A percentile compares a stretch with the other conserved stretches of the same genome.
These are phyloP conservation scores for Lachnellula hyalina DNA, from an alignment of 2,329 filamentous ascomycete species.

Conservation along the genomic window DNA sequence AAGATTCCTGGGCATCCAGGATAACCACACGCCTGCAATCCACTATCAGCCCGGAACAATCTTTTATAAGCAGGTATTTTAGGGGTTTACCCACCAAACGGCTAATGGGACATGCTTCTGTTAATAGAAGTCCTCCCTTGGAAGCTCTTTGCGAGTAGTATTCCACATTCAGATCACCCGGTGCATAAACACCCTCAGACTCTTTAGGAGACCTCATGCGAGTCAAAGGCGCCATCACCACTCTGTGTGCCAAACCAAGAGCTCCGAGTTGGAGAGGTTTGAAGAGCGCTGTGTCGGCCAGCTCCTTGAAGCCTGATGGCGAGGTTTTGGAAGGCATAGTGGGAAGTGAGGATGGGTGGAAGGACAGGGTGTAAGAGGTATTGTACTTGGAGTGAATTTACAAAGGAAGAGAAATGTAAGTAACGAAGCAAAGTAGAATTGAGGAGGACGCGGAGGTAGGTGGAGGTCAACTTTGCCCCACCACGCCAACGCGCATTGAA, in stretches of 20 bases:
- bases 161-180: conserved; percentile 38
- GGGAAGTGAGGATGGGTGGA: not conserved
- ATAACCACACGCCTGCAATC: conserved; percentile 36
- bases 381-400: not conserved
- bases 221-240: conserved; percentile 41
- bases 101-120: conserved; percentile 47
- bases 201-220: conserved; percentile 17
- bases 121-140: conserved; percentile 52
- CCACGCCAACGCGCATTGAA: no score
- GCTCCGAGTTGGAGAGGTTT: conserved; percentile 33
- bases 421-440: no score
- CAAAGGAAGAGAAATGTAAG: not conserved
- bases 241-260: conserved; percentile 41
- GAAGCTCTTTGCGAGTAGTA: conserved; percentile 49
- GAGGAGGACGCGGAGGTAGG: no score
- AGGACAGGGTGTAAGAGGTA: not conserved
- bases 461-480: no score
- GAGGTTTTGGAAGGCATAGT: conserved; percentile 18
- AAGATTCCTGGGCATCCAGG: conserved; percentile 51
- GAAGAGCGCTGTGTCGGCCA: conserved; percentile 33
- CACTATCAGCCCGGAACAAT: conserved; percentile 15
- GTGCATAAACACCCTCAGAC: conserved; percentile 39
- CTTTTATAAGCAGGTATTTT: conserved; percentile 31
- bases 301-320: conserved; percentile 14
- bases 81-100: conserved; percentile 27